Base-by-base conservation (phyloP, 371 early-diverging fungal genomes). In the Lichtheimia ornata region DNA sequence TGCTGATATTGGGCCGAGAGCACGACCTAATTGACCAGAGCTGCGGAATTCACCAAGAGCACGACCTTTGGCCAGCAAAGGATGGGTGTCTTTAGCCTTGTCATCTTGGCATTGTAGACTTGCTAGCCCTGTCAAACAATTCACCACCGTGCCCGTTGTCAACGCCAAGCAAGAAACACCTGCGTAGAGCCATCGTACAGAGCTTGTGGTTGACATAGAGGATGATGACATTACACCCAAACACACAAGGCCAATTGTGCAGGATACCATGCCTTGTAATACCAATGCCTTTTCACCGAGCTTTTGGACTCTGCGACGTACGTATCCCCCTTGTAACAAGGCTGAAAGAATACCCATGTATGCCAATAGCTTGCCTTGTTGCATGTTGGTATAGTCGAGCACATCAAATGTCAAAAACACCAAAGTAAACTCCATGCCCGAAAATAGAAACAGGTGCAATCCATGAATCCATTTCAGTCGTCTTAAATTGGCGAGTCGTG, bases 391-490 rank as follows among this genome's bases (percentile, higher is more conserved):
- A 61, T 93, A 98, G 49, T 84, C 77, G 60, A 95, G 90, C 18
- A 92, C 83, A 73, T 97, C 96, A 77, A 90, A 92, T 0, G 97
- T 95, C 71, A 97, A 79, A 70, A 97, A 98, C 0, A 98, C 95
- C 55, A 98, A 79, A 0, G 98, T 97, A 76, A 96, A 98, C 74
- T 98, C 98, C 94, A 98, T 95, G 6, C 98, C 99, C 4, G 94
- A 92, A 72, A 97, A 98, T 42, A 94, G 68, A 68, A 98, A 94
- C 49, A 96, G 80, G 67, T 91, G 96, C 7, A 87, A 72, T 64
- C 94, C 93, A 68, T 96, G 96, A 41, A 94, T 74, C 42, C 73
- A 61, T 17, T 88, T 88, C 18, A 96, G 85, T 0, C 73, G 67
- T 3, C 70, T 28, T 14, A 90, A 64, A 50, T 78, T 77, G 2